These are phyloP conservation scores for Erysimum cheiri DNA, from an alignment of 441 rosid genomes.

Conservation along the genomic window DNA sequence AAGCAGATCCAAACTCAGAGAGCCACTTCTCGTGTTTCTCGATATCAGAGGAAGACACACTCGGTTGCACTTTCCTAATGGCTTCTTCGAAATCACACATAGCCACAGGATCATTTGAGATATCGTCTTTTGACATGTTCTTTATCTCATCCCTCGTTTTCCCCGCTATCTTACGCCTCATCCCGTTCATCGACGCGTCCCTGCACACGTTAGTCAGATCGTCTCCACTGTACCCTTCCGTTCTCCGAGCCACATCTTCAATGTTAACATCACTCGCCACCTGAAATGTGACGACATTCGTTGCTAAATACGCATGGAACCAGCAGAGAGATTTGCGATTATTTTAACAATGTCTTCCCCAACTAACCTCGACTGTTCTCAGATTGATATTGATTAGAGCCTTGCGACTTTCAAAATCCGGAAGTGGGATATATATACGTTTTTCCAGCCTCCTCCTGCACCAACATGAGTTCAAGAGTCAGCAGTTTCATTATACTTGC, in stretches of 20 bases:
- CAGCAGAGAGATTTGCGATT: background rate
- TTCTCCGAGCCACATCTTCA: conserved; percentile 88
- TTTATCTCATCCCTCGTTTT: conserved; percentile 98
- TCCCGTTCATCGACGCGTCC: conserved; percentile 97
- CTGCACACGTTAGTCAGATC: conserved; percentile 98
- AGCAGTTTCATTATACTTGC: conserved; percentile 1
- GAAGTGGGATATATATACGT: conserved; percentile 97
- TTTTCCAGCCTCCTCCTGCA: conserved; percentile 98
- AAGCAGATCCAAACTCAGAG: conserved; percentile 88
- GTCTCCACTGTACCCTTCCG: conserved; percentile 99
- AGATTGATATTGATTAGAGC: conserved; percentile 94
- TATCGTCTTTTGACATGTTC: conserved; percentile 97
- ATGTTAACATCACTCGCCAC: conserved; percentile 90
- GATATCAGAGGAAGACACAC: conserved; percentile 87
- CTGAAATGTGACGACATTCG: conserved; percentile 43
- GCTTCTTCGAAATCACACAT: conserved; percentile 99
- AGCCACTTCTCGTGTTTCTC: conserved; percentile 99
- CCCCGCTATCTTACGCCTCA: conserved; percentile 99
- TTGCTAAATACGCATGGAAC: conserved; percentile 3
- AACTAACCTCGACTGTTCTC: conserved; percentile 93
- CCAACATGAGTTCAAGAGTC: conserved; percentile 16
- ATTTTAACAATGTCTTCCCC: conserved; percentile 2
- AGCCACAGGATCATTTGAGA: conserved; percentile 95
- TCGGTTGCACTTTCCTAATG: conserved; percentile 84
- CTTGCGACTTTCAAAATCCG: conserved; percentile 94